Base-by-base conservation (phyloP, 179 eudicot species). In the Corrigiola litoralis region DNA sequence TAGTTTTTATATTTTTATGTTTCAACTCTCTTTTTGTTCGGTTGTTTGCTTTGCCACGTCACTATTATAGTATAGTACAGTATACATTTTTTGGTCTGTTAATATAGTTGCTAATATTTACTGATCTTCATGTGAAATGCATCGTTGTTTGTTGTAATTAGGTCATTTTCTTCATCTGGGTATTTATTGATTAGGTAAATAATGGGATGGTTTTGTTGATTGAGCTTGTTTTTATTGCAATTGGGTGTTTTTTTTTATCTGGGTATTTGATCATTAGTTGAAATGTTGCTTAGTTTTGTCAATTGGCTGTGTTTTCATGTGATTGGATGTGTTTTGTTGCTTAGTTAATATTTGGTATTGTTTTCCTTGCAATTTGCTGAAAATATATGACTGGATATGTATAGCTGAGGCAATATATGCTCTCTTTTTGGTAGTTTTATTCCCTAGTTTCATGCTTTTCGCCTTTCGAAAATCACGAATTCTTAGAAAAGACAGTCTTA, bases 201-300 rank as follows among this genome's bases (percentile, higher is more conserved):
- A 42, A 1, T 4, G n/a, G 1, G 14, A 42, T n/a, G 17, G 5
- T 4, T 50, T 50, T 25, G 2, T 24, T 24, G 13, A 12, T 28
- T 52, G 36, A n/a, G n/a, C 36, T 52, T 52, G 34, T 27, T 52
- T n/a, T n/a, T 52, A 5, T 4, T 42, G 65, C 21, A 20, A 36
- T 59, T 41, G 27, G 57, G 12, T 36, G 41, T 18, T 17, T 52
- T 61, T 61, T 41, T 18, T 61, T 44, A 69, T 61, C 51, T 70
- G 74, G 68, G 62, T 62, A 53, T 63, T 12, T 1, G 21, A 17
- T 56, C 34, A 27, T 56, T 21, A 56, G 60, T 42, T 18, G 18
- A 13, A 58, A 38, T 6, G 5, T 38, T 40, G 23, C 21, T 16
- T 41, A 1, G 33, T 55, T 55, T 44, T 66, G 49, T 65, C 17